Evolutionary conservation across 2,329 filamentous ascomycete genomes (phyloP), one percentile per base, ranked within the genome.

Genomic region (Talaromyces sp.): DNA sequence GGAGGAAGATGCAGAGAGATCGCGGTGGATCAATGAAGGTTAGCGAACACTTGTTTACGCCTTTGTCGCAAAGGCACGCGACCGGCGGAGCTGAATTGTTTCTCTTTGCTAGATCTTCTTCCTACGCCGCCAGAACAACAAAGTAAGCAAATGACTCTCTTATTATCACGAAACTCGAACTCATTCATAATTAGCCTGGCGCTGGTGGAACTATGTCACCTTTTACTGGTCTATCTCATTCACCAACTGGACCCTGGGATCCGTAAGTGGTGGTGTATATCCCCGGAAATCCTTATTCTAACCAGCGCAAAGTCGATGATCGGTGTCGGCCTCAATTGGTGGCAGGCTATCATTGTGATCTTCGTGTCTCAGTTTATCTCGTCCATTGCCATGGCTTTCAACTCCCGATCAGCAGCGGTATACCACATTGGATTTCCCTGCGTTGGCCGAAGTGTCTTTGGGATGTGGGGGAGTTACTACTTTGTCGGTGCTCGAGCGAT

Each of bases 301-400:
- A 45, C 56, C 56, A 5, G 22, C 22, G 1, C 15, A 45, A 43
- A 73, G 61, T 76, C 72, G 19, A 77, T 79, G 76, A 69, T 79
- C 58, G 80, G 79, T 19, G 77, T 80, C 56, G 80, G 80, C 4
- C 71, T 82, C 49, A 80, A 77, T 68, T 82, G 79, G 79, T 81
- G 79, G 79, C 77, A 80, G 69, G 68, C 74, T 29, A 80, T 81
- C 60, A 47, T 82, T 10, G 78, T 80, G 51, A 81, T 82, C 67
- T 81, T 82, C 67, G 72, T 78, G 43, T 78, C 76, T 38, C 79
- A 81, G 66, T 34, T 77, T 58, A 79, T 82, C 68, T 76, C 73
- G 7, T 80, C 78, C 11, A 69, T 80, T 47, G 78, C 79, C 56
- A 80, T 81, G 75, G 76, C 78, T 63, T 79, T 81, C 72, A 82